Conservation (phyloP, 805 yeast genomes). For the Barnettozyma sp. region DNA sequence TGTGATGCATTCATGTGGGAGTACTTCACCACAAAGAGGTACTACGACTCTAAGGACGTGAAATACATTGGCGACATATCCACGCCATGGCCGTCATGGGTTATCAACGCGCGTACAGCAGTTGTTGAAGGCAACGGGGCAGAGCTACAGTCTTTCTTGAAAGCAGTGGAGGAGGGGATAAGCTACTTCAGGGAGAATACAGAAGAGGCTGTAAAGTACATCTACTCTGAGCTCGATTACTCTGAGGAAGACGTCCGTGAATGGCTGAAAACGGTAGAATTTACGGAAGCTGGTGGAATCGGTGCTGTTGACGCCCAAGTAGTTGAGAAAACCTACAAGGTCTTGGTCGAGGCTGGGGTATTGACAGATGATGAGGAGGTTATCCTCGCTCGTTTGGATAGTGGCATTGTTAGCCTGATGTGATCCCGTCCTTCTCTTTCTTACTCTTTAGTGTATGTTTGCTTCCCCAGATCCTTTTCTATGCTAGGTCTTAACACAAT, state of each 20-base stretch:
- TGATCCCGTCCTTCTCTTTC: too few species aligned
- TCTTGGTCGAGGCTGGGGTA: constrained; percentile 62
- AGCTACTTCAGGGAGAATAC: constrained; percentile 51
- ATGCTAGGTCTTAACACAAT: too few species aligned
- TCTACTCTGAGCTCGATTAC: constrained; percentile 66
- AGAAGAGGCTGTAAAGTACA: constrained; percentile 61
- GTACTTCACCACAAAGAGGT: constrained; percentile 79
- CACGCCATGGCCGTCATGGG: constrained; percentile 98
- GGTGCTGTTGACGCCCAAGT: constrained; percentile 39
- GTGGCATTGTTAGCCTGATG: too few species aligned
- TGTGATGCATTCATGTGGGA: constrained; percentile 96
- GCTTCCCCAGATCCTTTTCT: too few species aligned
- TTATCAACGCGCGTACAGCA: constrained; percentile 48
- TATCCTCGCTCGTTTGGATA: constrained; percentile 20
- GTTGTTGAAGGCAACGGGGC: constrained; percentile 28
- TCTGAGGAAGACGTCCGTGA: constrained; percentile 66
- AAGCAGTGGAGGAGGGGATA: constrained; percentile 61
- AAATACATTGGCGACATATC: constrained; percentile 80
- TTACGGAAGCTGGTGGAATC: constrained; percentile 36
- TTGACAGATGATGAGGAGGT: constrained; percentile 30
- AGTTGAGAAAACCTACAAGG: constrained; percentile 50
- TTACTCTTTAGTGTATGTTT: too few species aligned
- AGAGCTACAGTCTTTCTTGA: constrained; percentile 35
- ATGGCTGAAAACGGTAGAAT: constrained; percentile 77
- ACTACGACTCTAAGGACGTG: constrained; percentile 74